phyloP scores from a whole-genome alignment of 805 yeast genomes.

The Saccharomycopsis guyanensis region DNA sequence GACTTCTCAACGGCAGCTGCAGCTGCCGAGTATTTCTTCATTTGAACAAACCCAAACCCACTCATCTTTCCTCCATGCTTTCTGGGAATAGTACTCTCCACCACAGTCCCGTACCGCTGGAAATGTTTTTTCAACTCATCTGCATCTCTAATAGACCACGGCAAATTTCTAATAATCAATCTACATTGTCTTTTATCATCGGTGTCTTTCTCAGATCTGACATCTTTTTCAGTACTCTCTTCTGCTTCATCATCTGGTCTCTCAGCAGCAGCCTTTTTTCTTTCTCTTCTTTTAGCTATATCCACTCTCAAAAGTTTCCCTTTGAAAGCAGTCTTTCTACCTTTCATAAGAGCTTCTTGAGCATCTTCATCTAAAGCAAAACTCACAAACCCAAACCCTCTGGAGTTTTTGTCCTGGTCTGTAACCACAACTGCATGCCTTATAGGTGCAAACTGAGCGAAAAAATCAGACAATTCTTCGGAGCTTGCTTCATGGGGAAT shows the following conservation, averaged over 20 bases:
- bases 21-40: slow-evolving; percentile 75
- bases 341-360: slow-evolving; percentile 53
- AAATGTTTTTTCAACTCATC: slow-evolving; percentile 63
- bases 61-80: slow-evolving; percentile 82
- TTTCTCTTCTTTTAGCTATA: slow-evolving; percentile 86
- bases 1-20: slow-evolving; percentile 70
- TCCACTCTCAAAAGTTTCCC: slow-evolving; percentile 68
- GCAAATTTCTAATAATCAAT: slow-evolving; percentile 82
- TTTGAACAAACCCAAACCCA: slow-evolving; percentile 92
- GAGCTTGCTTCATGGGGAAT: slow-evolving; percentile 75
- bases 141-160: slow-evolving; percentile 89
- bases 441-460: slow-evolving; percentile 89
- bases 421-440: slow-evolving; percentile 90
- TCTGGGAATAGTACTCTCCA: slow-evolving; percentile 83
- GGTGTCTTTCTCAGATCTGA: slow-evolving; percentile 13
- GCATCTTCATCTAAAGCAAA: slow-evolving; percentile 85
- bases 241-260: slow-evolving; percentile 19
- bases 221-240: slow-evolving; percentile 12
- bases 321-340: slow-evolving; percentile 60
- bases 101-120: slow-evolving; percentile 73
- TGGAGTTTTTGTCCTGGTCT: slow-evolving; percentile 66
- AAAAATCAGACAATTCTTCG: slow-evolving; percentile 74
- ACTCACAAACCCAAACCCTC: slow-evolving; percentile 95
- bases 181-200: slow-evolving; percentile 80
- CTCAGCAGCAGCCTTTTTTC: slow-evolving; percentile 34